These are phyloP conservation scores for Skeletonema tropicum DNA, from an alignment of 108 stramenopile species.

Conservation along the genomic window DNA sequence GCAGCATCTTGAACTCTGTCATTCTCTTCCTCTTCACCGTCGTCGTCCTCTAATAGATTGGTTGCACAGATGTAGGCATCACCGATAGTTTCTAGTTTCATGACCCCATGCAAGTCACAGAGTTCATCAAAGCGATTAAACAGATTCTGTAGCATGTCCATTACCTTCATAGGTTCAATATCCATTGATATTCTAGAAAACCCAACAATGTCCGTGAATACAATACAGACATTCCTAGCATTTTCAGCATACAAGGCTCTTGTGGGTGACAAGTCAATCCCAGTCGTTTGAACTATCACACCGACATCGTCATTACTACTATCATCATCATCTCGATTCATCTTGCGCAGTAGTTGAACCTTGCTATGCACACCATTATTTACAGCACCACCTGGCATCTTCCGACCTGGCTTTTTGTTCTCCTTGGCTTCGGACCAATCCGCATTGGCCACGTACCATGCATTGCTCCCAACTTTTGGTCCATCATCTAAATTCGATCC, in stretches of 20 bases:
- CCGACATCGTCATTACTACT: constrained; percentile 2
- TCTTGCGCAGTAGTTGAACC: constrained; percentile 20
- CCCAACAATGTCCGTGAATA: constrained; percentile 53
- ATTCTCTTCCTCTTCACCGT: constrained; percentile 5
- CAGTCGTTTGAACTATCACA: constrained; percentile 3
- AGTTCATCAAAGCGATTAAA: constrained; percentile 42
- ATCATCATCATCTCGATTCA: constrained; percentile 14
- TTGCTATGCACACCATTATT: constrained; percentile 8
- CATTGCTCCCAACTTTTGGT: background rate
- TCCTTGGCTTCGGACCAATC: constrained; percentile 12
- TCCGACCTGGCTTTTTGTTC: background rate
- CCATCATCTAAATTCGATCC: background rate
- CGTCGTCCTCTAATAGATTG: constrained; percentile 31
- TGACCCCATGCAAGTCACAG: constrained; percentile 41
- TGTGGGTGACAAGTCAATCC: constrained; percentile 9
- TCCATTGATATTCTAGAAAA: constrained; percentile 34
- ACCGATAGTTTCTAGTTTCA: constrained; percentile 48
- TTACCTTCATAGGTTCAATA: constrained; percentile 30
- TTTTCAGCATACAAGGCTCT: constrained; percentile 44
- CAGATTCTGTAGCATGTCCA: constrained; percentile 46
- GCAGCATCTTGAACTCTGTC: constrained; percentile 19
- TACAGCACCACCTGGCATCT: background rate
- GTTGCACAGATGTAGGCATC: constrained; percentile 46
- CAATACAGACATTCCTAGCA: constrained; percentile 35
- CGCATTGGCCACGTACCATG: constrained; percentile 23